phyloP scores from a whole-genome alignment of 2,329 filamentous ascomycete species.

The Sordariomycetes sp. region DNA sequence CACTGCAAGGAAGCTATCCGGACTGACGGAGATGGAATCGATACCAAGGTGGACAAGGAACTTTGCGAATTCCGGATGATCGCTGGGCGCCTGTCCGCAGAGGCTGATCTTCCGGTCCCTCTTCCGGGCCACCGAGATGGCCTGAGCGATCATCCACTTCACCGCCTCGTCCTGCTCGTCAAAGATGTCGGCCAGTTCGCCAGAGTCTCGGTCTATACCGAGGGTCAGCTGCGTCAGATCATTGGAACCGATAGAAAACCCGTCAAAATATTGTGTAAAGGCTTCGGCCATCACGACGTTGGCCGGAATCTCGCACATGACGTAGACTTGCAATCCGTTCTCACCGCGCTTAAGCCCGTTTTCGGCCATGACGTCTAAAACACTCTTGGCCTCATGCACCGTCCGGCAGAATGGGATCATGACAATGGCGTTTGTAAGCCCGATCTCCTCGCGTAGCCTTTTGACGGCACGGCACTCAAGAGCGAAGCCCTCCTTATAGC shows the following conservation, averaged over 20 bases:
- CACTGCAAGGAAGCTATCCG: slow-evolving; percentile 25
- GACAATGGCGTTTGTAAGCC: slow-evolving; percentile 23
- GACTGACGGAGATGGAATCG: slow-evolving; percentile 25
- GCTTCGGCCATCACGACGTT: slow-evolving; percentile 24
- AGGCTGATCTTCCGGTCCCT: slow-evolving; percentile 24
- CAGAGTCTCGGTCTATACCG: slow-evolving; percentile 25
- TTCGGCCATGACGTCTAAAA: slow-evolving; percentile 21
- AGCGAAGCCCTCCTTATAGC: slow-evolving; percentile 24
- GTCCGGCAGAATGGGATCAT: slow-evolving; percentile 28
- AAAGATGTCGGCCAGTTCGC: slow-evolving; percentile 23
- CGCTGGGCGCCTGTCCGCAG: slow-evolving; percentile 26
- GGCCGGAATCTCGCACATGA: slow-evolving; percentile 29
- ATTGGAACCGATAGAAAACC: slow-evolving; percentile 29
- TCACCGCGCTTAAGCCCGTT: slow-evolving; percentile 24
- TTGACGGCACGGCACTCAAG: slow-evolving; percentile 26
- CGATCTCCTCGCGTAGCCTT: slow-evolving; percentile 23
- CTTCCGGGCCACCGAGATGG: slow-evolving; percentile 17
- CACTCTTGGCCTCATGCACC: slow-evolving; percentile 20
- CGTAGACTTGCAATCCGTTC: slow-evolving; percentile 23
- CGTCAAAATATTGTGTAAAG: slow-evolving; percentile 25
- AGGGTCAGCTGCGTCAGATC: slow-evolving; percentile 27
- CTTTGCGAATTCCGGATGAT: slow-evolving; percentile 24
- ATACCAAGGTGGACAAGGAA: slow-evolving; percentile 24
- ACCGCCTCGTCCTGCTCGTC: slow-evolving; percentile 26
- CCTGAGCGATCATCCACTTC: slow-evolving; percentile 24